Percentiles rank a stretch among this genome's conserved stretches.
phyloP scores from a whole-genome alignment of 1,284 basidiomycete genomes.

The Trichosporon faecale region DNA sequence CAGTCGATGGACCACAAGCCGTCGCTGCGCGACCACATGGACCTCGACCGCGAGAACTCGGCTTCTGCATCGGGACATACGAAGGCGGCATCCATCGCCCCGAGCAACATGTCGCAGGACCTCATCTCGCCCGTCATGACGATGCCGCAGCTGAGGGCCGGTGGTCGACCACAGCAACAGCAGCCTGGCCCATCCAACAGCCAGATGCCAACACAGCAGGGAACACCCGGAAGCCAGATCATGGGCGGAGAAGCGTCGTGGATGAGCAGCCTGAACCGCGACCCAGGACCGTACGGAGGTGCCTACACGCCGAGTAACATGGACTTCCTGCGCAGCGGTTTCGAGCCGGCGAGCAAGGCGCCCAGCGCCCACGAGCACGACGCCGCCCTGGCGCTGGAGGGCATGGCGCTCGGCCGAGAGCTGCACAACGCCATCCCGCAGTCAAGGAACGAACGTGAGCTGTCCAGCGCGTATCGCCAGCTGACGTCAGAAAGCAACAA shows the following conservation, averaged over 20 bases:
- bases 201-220: background rate
- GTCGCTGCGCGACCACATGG: slow-evolving; percentile 13
- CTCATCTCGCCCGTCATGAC: slow-evolving; percentile 13
- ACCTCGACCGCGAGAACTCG: background rate
- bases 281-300: background rate
- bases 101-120: background rate
- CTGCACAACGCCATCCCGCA: slow-evolving; percentile 9
- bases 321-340: slow-evolving; percentile 2
- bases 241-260: background rate
- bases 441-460: slow-evolving; percentile 4
- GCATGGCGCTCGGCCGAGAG: slow-evolving; percentile 26
- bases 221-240: background rate
- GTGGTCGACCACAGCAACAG: background rate
- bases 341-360: slow-evolving; percentile 23
- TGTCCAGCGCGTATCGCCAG: background rate
- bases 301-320: background rate
- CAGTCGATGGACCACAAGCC: slow-evolving; percentile 5
- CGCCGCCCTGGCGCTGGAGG: slow-evolving; percentile 27
- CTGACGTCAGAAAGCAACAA: slow-evolving; percentile 12
- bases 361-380: slow-evolving; percentile 27
- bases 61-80: background rate
- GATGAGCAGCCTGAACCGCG: slow-evolving; percentile 2
- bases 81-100: slow-evolving; percentile 1
- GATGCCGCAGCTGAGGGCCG: background rate
- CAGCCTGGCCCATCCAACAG: background rate